Evolutionary conservation across 2,329 filamentous ascomycete genomes (phyloP).

Genomic region (Mycosphaerelloides madeirae): DNA sequence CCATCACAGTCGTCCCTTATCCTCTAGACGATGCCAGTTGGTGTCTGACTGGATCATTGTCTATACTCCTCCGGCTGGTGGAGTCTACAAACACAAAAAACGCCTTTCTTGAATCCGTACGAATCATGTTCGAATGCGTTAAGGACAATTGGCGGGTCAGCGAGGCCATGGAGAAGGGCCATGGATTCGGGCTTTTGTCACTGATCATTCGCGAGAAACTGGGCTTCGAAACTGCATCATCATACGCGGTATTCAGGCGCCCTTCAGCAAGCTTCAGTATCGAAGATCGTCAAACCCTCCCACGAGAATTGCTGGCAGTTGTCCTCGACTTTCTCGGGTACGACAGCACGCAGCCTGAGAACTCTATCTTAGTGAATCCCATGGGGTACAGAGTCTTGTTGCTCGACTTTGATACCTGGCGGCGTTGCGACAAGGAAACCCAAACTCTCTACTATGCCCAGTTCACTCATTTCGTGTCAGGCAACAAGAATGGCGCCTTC

Average conservation of each 20-base stretch:
- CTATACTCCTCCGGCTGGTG: slow-evolving; percentile 76
- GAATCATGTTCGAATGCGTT: slow-evolving; percentile 80
- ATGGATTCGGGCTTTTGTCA: slow-evolving; percentile 84
- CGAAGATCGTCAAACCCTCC: slow-evolving; percentile 50
- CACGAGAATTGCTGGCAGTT: slow-evolving; percentile 63
- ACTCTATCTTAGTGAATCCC: slow-evolving; percentile 93
- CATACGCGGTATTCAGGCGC: slow-evolving; percentile 22
- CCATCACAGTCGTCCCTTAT: slow-evolving; percentile 74
- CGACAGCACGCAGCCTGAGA: slow-evolving; percentile 68
- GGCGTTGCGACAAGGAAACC: slow-evolving; percentile 67
- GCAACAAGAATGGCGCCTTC: slow-evolving; percentile 87
- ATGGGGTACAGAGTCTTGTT: slow-evolving; percentile 88
- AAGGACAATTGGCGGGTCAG: slow-evolving; percentile 94
- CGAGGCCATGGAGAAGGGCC: slow-evolving; percentile 94
- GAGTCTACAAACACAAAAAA: slow-evolving; percentile 68
- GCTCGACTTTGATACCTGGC: slow-evolving; percentile 91
- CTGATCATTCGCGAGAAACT: slow-evolving; percentile 81
- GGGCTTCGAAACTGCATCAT: slow-evolving; percentile 42
- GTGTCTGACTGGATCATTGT: slow-evolving; percentile 86
- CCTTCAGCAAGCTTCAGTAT: slow-evolving; percentile 19
- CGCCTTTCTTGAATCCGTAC: slow-evolving; percentile 68
- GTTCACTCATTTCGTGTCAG: slow-evolving; percentile 80
- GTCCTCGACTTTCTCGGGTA: slow-evolving; percentile 87
- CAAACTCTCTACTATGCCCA: slow-evolving; percentile 91
- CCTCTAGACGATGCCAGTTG: slow-evolving; percentile 88